phyloP scores from a whole-genome alignment of 164 flowering plant species.

The Taxillus chinensis region DNA sequence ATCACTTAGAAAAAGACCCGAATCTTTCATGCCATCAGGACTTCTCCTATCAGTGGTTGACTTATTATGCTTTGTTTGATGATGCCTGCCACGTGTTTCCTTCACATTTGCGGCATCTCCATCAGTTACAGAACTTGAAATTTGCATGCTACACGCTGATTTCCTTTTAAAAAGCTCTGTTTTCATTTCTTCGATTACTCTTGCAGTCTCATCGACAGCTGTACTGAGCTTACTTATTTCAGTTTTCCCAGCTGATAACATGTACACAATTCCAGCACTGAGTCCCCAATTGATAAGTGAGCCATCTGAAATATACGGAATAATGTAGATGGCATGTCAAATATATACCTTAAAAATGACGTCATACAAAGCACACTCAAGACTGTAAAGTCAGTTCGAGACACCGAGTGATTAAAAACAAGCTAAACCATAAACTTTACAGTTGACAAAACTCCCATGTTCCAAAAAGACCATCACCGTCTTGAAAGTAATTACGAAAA shows the following conservation, averaged over 20 bases:
- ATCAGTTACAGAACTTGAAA: conserved; percentile 9
- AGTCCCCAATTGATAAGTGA: conserved; percentile 52
- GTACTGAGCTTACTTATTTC: conserved; percentile 49
- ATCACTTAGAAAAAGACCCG: conserved; percentile 11
- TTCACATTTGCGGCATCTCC: conserved; percentile 3
- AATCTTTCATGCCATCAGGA: conserved; percentile 8
- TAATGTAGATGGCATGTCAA: not conserved
- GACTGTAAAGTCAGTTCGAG: not conserved
- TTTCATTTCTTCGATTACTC: conserved; percentile 45
- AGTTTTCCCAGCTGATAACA: conserved; percentile 64
- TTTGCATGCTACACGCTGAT: conserved; percentile 13
- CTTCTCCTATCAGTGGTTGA: conserved; percentile 6
- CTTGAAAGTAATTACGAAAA: too few relatives aligned
- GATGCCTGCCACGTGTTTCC: conserved; percentile 8
- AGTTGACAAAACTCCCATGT: too few relatives aligned
- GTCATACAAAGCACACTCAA: too few relatives aligned
- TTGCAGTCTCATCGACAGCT: conserved; percentile 46
- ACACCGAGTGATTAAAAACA: not conserved
- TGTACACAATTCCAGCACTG: conserved; percentile 58
- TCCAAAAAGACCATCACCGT: too few relatives aligned
- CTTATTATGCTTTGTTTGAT: conserved; percentile 4
- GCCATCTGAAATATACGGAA: conserved; percentile 23
- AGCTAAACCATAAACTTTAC: too few relatives aligned
- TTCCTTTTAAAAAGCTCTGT: conserved; percentile 41
- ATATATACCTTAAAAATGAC: not conserved